Base-by-base conservation (phyloP, 2,329 filamentous ascomycete species). In the Eutypa lata region DNA sequence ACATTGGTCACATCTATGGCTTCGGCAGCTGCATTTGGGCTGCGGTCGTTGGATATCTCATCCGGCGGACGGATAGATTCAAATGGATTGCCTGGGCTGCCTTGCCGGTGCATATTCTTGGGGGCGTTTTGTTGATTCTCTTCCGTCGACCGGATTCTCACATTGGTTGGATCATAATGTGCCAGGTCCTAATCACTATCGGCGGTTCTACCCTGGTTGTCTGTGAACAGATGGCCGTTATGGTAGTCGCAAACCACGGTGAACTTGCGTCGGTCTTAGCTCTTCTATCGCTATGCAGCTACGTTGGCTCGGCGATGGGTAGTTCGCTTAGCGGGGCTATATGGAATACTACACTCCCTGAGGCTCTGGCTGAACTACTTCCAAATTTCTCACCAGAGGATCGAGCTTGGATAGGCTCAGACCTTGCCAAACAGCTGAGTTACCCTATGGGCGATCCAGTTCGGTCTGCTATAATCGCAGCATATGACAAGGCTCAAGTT, bases 171-270 rank as follows among this genome's bases (percentile, higher is more conserved):
- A 63, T 83, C 8, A 67, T 82, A 52, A 77, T 81, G 74, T 79
- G 76, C 54, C 79, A 82, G 59, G 75, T 83, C 52, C 75, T 83
- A 57, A 78, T 82, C 50, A 79, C 80, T 18, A 71, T 81, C 53
- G 74, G 73, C 13, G 80, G 79, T 13, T 76, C 76, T 50, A 79
- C 78, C 22, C 71, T 82, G 11, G 75, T 83, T 26, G 75, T 83
- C 55, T 73, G 75, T 51, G 71, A 80, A 57, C 77, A 86, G 54
- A 78, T 87, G 58, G 80, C 81, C 5, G 76, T 85, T 40, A 79
- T 86, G 66, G 73, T 79, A 0, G 75, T 78, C 2, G 77, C 78
- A 16, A 76, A 76, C 53, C 81, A 83, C 48, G 73, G 79, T 49
- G 74, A 82, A 42, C 71, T 83, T 5, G 79, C 81, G 24, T 75